A percentile compares a stretch with the other conserved stretches of the same genome.
These are phyloP conservation scores for rapeseed (Brassica napus) DNA, from an alignment of 345 rosid genomes.

Conservation along the genomic window DNA sequence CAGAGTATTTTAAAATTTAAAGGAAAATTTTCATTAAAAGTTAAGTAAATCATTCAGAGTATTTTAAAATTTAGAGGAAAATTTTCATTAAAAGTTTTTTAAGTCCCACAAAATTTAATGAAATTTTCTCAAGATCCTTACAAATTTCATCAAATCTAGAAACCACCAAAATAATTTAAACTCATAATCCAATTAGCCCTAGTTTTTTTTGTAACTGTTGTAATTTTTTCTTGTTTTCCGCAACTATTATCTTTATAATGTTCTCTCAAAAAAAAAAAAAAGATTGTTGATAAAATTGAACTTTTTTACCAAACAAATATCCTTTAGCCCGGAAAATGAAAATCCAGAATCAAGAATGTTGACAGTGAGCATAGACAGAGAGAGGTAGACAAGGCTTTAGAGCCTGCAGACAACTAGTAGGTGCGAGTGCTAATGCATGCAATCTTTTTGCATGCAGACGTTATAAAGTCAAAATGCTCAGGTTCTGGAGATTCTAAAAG, in stretches of 20 bases:
- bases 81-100: not conserved
- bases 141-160: no score
- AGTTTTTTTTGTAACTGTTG: no score
- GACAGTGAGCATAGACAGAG: constrained; percentile 26
- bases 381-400: constrained; percentile 18
- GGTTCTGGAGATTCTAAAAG: constrained; percentile 37
- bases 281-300: no score
- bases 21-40: not conserved
- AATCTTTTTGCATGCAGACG: constrained; percentile 39
- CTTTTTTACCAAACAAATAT: not conserved
- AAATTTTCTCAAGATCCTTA: not conserved
- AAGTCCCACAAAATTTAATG: not conserved
- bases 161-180: not conserved
- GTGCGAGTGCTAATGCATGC: constrained; percentile 45
- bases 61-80: not conserved
- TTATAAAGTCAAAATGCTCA: constrained; percentile 41
- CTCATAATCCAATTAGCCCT: not conserved
- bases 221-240: no score
- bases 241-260: no score
- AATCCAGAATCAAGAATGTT: constrained; percentile 31
- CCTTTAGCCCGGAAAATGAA: not conserved
- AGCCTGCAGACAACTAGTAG: constrained; percentile 39
- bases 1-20: no score
- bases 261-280: no score
- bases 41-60: no score